A percentile compares a stretch with the other conserved stretches of the same genome.
These are phyloP conservation scores for Mortierella alpina DNA, from an alignment of 192 early-diverging fungal species.

Conservation along the genomic window DNA sequence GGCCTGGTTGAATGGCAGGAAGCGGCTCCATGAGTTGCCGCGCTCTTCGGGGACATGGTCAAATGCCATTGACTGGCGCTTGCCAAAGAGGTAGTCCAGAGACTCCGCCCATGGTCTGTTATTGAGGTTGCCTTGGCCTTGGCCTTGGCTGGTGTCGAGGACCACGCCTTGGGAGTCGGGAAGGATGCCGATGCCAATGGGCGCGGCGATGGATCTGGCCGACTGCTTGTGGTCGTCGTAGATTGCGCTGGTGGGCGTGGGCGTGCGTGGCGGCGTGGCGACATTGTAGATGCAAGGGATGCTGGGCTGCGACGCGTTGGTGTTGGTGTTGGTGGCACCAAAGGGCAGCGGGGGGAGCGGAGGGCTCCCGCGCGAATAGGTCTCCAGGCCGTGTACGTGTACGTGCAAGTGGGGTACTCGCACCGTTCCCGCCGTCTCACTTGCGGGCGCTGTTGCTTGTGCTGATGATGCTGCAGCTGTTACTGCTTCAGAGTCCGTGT, in stretches of 20 bases:
- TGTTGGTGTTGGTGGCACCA: no score
- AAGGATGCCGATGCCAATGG: constrained; percentile 2
- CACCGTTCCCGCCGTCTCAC: no score
- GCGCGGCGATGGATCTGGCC: not conserved
- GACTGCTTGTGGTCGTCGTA: not conserved
- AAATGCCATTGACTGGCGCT: not conserved
- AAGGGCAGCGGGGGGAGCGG: no score
- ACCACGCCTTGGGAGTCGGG: constrained; percentile 6
- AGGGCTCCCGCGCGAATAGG: no score
- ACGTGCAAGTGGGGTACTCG: no score
- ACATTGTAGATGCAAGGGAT: not conserved
- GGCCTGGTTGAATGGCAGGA: constrained; percentile 41
- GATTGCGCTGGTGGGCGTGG: not conserved
- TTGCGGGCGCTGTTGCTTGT: no score
- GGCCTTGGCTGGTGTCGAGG: not conserved
- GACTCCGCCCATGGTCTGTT: not conserved
- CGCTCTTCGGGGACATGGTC: not conserved
- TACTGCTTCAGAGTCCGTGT: no score
- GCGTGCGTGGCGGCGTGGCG: not conserved
- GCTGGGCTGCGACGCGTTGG: not conserved
- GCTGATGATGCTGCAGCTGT: no score
- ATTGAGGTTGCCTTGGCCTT: not conserved
- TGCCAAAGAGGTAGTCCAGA: no score
- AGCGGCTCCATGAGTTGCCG: constrained; percentile 26
- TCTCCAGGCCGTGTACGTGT: no score